Evolutionary conservation across 306 rosid genomes (phyloP), one percentile per base, ranked within the genome.

Genomic region (Herpetospermum pedunculosum): DNA sequence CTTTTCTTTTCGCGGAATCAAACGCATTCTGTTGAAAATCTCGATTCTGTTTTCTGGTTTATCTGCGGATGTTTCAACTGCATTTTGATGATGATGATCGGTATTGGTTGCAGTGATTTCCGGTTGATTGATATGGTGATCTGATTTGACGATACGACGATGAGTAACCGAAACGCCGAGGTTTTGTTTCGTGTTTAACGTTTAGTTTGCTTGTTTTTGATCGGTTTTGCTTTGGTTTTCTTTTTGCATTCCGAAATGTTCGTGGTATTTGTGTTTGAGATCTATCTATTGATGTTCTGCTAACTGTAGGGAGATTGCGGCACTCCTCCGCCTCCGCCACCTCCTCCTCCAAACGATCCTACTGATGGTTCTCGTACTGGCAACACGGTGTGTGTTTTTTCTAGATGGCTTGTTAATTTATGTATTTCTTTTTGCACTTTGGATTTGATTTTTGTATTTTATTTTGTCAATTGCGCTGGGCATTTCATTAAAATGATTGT

Each of bases 151-250:
- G 81, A 81, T 86, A 86, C 80, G 85, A 81, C 85, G 80, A 95
- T 95, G 99, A 76, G 83, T 74, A 87, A 80, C 80, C 86, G 86
- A 74, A 89, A 19, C 77, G 80, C 87, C 0, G 96, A 92, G 96
- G 99, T 88, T 54, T 50, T 6, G 28, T 48, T 54, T 69, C 8
- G 7, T 70, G 32, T 37, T 15, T 9, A 65, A 21, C 70, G 58
- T 21, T 16, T 25, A 26, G 60, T 18, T 62, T 23, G 43, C 48
- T 30, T 72, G 30, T 35, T 73, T 60, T 49, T 37, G n/a, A 10
- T 28, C 57, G 13, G 53, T 28, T 28, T 52, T 68, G 5, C 25
- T 37, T 40, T 26, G 8, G 14, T 13, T 35, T 4, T 62, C 2
- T 25, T 30, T 60, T 35, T 4, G 14, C 15, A 25, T 26, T 68